phyloP scores from a whole-genome alignment of 495 filamentous ascomycete species.

The Aspergillus bridgeri region DNA sequence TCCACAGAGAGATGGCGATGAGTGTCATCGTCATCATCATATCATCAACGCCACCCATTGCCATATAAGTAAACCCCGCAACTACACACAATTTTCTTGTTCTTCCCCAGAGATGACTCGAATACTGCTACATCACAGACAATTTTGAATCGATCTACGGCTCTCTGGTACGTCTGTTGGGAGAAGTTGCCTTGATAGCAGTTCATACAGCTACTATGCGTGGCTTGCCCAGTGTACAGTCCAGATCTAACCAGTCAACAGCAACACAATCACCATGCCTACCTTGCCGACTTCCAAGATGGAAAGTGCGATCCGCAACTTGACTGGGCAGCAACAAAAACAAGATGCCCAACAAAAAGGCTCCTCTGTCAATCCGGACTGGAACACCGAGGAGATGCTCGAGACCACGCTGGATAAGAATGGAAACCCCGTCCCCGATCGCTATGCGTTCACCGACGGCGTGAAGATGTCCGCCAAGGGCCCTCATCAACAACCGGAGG shows the following conservation, averaged over 20 bases:
- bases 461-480: constrained; percentile 17
- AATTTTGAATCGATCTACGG: neutral
- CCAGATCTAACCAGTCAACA: neutral
- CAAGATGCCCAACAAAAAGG: neutral
- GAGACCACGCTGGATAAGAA: constrained; percentile 24
- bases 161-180: neutral
- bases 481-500: constrained; percentile 17
- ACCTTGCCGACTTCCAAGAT: neutral
- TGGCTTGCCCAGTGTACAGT: neutral
- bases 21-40: constrained; percentile 26
- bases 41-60: constrained; percentile 16
- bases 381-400: constrained; percentile 30
- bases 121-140: neutral
- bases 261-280: constrained; percentile 22
- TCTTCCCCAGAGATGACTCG: neutral
- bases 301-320: neutral
- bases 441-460: constrained; percentile 22
- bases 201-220: neutral
- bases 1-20: constrained; percentile 11
- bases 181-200: neutral
- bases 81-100: neutral
- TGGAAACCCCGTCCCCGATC: constrained; percentile 37
- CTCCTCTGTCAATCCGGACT: constrained; percentile 1
- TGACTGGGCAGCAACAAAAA: neutral
- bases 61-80: constrained; percentile 9